Conservation (phyloP, 768 basidiomycete species). For the Termitomyces sp. region DNA sequence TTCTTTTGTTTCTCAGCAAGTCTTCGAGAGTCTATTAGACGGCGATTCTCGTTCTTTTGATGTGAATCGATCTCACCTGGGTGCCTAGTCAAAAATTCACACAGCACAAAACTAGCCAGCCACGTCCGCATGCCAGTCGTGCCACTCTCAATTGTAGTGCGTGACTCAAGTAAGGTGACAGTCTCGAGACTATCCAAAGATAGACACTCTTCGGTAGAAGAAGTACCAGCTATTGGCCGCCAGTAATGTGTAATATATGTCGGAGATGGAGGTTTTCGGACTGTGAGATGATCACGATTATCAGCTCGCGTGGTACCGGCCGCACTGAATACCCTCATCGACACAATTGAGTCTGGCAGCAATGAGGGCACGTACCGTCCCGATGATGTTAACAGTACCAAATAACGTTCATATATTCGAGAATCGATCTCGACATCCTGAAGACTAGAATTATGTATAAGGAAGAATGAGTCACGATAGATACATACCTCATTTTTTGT, state of each 20-base stretch:
- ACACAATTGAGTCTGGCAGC: background rate
- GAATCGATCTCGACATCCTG: constrained; percentile 61
- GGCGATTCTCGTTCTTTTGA: background rate
- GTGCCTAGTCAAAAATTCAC: constrained; percentile 52
- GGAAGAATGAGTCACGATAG: constrained; percentile 1
- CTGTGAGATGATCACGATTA: constrained; percentile 19
- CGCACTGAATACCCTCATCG: constrained; percentile 12
- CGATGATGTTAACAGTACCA: constrained; percentile 38
- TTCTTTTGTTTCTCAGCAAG: constrained; percentile 33
- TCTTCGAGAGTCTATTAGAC: constrained; percentile 30
- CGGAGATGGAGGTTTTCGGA: constrained; percentile 33
- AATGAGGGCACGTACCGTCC: constrained; percentile 22
- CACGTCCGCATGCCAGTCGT: constrained; percentile 81
- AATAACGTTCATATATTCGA: constrained; percentile 57
- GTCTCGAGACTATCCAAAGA: constrained; percentile 28
- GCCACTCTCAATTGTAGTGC: constrained; percentile 65
- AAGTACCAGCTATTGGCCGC: constrained; percentile 17
- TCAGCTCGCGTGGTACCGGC: constrained; percentile 17
- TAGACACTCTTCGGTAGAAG: constrained; percentile 2
- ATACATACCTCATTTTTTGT: constrained; percentile 40
- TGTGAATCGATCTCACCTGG: constrained; percentile 35
- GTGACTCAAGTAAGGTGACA: constrained; percentile 67
- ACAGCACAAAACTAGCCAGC: constrained; percentile 64
- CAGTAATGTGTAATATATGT: constrained; percentile 70
- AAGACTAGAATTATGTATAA: constrained; percentile 2